phyloP scores from a whole-genome alignment of 2,329 filamentous ascomycete genomes.

The Penicillium hesseltinei region DNA sequence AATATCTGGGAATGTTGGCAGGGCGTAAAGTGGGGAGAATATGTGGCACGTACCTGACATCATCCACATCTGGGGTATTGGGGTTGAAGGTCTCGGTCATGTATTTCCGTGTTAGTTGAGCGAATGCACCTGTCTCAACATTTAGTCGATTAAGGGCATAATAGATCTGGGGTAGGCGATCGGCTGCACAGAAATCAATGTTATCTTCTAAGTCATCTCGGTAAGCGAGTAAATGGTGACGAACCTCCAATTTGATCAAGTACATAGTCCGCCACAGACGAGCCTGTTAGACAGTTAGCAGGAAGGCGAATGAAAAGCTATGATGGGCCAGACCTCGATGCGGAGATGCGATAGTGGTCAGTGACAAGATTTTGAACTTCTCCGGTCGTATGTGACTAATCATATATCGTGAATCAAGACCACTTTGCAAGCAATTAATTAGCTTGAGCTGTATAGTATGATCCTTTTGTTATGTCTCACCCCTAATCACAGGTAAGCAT shows the following conservation, averaged over 20 bases:
- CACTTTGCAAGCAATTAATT: constrained; percentile 41
- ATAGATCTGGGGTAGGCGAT: constrained; percentile 55
- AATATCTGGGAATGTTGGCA: constrained; percentile 46
- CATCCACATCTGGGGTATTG: constrained; percentile 54
- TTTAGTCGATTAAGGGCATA: constrained; percentile 54
- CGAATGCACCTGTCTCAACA: constrained; percentile 60
- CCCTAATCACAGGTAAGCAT: constrained; percentile 27
- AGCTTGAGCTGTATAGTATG: constrained; percentile 14
- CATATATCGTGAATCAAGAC: constrained; percentile 64
- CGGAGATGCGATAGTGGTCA: constrained; percentile 63
- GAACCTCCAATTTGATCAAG: constrained; percentile 57
- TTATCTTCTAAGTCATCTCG: not conserved
- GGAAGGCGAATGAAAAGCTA: not conserved
- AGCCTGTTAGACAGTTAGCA: constrained; percentile 41
- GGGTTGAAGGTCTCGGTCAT: constrained; percentile 61
- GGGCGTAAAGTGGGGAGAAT: not conserved
- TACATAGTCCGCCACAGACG: constrained; percentile 61
- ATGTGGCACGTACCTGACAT: constrained; percentile 44
- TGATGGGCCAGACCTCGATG: constrained; percentile 49
- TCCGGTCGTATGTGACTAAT: constrained; percentile 57
- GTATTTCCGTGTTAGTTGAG: constrained; percentile 59
- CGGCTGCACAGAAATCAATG: constrained; percentile 39
- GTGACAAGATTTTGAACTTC: constrained; percentile 72
- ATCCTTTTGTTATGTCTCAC: constrained; percentile 23
- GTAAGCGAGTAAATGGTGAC: constrained; percentile 13